Base-by-base conservation (phyloP, 2,329 filamentous ascomycete genomes). In the Aspergillus vadensis region DNA sequence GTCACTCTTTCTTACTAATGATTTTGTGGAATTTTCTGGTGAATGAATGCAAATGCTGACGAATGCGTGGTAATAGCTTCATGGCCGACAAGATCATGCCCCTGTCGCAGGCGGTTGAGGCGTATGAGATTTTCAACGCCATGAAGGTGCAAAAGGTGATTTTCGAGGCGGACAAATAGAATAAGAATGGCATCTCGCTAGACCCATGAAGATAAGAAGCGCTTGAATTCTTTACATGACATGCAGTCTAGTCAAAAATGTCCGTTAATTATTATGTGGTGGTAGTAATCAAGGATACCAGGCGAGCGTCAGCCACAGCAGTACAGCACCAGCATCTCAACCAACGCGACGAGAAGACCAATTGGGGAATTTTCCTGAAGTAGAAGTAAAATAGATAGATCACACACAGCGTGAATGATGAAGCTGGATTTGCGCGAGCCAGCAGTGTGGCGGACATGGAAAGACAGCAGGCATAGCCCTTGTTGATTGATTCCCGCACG, bases 31-130 rank as follows among this genome's bases (percentile, higher is more conserved):
- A 5, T 4, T 30, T 55, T 8, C 21, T 32, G 36, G 14, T 9
- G 8, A 6, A 15, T 9, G 8, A 6, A 15, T 55, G 52, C 55
- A 55, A 49, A 21, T 30, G 43, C 67, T 76, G 66, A 71, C 58
- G 36, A 30, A 41, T 60, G 27, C 9, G 30, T 32, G 21, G 7
- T 32, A 27, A 9, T 66, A 90, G 89, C 59, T 92, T 92, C 78
- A 91, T 92, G 88, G 87, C 88, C 52, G 87, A 91, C 62, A 87
- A 89, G 67, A 83, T 91, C 66, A 90, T 91, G 87, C 88, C 88
- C 2, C 78, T 91, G 43, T 81, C 81, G 5, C 79, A 88, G 56
- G 89, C 88, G 0, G 82, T 85, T 3, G 83, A 89, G 70, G 89
- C 86, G 44, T 92, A 91, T 70, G 83, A 88, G 8, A 77, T 91